phyloP scores from a whole-genome alignment of 1,284 basidiomycete genomes.

The Naganishia sp. region DNA sequence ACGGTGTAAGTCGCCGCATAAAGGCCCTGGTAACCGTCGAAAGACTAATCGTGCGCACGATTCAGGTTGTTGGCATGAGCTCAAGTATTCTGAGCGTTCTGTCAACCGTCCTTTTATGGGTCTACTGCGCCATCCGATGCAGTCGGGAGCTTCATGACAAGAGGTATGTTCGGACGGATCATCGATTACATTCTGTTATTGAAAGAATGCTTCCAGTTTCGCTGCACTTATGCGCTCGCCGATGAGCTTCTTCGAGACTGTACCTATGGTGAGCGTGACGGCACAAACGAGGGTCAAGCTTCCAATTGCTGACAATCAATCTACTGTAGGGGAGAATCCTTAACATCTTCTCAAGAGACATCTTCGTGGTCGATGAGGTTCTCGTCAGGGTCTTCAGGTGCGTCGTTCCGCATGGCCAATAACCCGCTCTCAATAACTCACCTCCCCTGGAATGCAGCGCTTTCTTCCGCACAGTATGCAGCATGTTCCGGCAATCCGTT shows the following conservation, averaged over 20 bases:
- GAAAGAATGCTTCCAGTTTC: constrained; percentile 36
- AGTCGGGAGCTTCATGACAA: constrained; percentile 73
- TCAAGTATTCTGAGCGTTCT: constrained; percentile 60
- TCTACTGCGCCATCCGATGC: constrained; percentile 74
- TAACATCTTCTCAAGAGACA: constrained; percentile 82
- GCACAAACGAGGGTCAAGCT: not conserved
- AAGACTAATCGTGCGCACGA: not conserved
- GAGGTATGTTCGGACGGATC: constrained; percentile 21
- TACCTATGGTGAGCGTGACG: constrained; percentile 62
- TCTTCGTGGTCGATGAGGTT: constrained; percentile 84
- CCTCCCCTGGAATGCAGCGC: not conserved
- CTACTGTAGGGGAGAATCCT: constrained; percentile 59
- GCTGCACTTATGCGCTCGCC: constrained; percentile 76
- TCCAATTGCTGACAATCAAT: constrained; percentile 14
- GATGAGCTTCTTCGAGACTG: constrained; percentile 82
- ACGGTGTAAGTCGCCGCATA: constrained; percentile 36
- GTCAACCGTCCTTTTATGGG: constrained; percentile 69
- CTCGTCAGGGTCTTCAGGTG: constrained; percentile 70
- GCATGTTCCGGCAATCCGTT: not conserved
- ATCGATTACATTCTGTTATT: not conserved
- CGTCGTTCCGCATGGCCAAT: constrained; percentile 53
- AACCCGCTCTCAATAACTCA: not conserved
- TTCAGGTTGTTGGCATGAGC: constrained; percentile 57
- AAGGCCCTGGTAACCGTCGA: not conserved
- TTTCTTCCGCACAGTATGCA: constrained; percentile 19